phyloP scores from a whole-genome alignment of 2,329 filamentous ascomycete genomes.

The Fusarium secorum region DNA sequence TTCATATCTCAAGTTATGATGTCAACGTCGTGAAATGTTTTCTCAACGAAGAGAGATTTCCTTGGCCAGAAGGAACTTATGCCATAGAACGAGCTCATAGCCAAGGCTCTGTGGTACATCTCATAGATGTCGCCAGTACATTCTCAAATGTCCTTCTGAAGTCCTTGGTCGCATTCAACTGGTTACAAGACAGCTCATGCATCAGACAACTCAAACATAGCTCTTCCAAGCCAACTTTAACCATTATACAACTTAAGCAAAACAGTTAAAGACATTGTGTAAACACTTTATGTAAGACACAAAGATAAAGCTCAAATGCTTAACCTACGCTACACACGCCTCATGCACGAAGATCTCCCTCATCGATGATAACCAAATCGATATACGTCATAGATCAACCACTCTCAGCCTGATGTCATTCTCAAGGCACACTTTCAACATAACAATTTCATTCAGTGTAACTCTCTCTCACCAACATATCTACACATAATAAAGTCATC shows the following conservation, averaged over 20 bases:
- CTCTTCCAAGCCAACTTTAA: not conserved
- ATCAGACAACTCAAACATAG: not conserved
- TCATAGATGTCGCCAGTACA: not conserved
- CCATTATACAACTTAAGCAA: not conserved
- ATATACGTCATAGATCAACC: conserved; percentile 26
- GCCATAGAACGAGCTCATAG: not conserved
- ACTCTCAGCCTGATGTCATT: conserved; percentile 22
- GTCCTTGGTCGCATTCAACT: not conserved
- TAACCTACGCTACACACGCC: not conserved
- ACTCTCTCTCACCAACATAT: not conserved
- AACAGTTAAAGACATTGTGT: not conserved
- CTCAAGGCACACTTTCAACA: not conserved
- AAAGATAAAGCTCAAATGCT: not conserved
- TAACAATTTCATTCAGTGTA: not conserved
- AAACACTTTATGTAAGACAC: not conserved
- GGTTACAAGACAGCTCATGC: not conserved
- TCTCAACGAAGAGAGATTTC: too few relatives aligned
- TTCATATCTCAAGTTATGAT: not conserved
- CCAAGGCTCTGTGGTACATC: not conserved
- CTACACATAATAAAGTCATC: not conserved
- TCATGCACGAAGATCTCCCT: conserved; percentile 3
- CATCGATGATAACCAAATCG: not conserved
- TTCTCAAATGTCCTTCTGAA: not conserved
- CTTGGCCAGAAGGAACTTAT: not conserved
- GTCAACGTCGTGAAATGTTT: not conserved